Evolutionary conservation across 2,329 filamentous ascomycete genomes (phyloP).

Genomic region (Aureobasidium sp.): DNA sequence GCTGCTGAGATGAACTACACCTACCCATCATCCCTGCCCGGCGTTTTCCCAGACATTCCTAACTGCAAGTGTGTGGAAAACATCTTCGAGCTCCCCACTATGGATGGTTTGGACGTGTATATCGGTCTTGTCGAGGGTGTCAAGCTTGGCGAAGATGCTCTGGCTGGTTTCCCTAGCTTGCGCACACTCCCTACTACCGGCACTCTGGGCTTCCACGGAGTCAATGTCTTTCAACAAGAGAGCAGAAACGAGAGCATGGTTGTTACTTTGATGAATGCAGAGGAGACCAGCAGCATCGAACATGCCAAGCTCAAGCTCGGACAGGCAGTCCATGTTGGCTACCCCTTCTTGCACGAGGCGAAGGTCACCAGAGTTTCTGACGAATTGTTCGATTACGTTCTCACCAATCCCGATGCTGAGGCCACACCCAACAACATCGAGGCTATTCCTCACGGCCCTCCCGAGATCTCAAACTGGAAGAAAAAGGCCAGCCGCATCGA

Average conservation of each 20-base stretch:
- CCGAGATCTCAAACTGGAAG: conserved; percentile 72
- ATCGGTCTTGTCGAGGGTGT: conserved; percentile 77
- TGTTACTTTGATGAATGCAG: conserved; percentile 69
- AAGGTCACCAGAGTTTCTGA: conserved; percentile 84
- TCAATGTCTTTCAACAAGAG: conserved; percentile 91
- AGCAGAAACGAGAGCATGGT: conserved; percentile 96
- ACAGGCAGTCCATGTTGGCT: conserved; percentile 80
- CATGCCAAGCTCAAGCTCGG: conserved; percentile 72
- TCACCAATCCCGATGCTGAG: conserved; percentile 45
- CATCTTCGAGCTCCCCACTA: conserved; percentile 85
- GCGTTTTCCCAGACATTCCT: conserved; percentile 80
- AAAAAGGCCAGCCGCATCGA: conserved; percentile 80
- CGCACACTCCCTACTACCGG: conserved; percentile 79
- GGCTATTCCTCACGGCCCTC: conserved; percentile 60
- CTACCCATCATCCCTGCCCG: conserved; percentile 80
- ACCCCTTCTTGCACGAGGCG: conserved; percentile 90
- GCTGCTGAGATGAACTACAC: conserved; percentile 65
- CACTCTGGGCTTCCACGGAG: conserved; percentile 73
- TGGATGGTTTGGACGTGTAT: conserved; percentile 80
- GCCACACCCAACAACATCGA: conserved; percentile 44
- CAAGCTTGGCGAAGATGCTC: conserved; percentile 69
- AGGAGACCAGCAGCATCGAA: conserved; percentile 59
- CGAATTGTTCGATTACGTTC: conserved; percentile 80
- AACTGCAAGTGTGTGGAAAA: conserved; percentile 91
- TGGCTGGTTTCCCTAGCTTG: conserved; percentile 88